Percentiles rank a stretch among this genome's conserved stretches.
phyloP scores from a whole-genome alignment of 345 rosid species.

The rapeseed (Brassica napus) region DNA sequence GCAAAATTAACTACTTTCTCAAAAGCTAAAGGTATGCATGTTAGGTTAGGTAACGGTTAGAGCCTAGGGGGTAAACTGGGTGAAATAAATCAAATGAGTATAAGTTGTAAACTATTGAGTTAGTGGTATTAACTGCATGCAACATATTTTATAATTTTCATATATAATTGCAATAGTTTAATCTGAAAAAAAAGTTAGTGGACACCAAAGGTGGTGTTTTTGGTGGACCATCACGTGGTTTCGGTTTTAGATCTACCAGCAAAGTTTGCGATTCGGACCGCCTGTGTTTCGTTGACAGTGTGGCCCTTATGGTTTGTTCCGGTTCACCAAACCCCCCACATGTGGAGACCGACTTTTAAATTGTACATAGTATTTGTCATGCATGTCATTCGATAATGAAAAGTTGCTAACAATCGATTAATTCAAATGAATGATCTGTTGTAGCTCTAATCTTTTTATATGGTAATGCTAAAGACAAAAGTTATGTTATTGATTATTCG shows the following conservation, averaged over 20 bases:
- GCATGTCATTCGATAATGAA: not conserved
- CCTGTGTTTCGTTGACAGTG: not conserved
- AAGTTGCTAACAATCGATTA: not conserved
- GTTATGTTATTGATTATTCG: constrained; percentile 4
- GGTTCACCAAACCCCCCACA: constrained; percentile 25
- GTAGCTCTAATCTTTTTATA: not conserved
- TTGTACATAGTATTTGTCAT: not conserved
- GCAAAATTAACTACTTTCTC: not conserved
- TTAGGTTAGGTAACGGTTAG: constrained; percentile 38
- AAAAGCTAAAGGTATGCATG: not conserved
- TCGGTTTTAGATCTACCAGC: constrained; percentile 16
- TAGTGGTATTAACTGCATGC: constrained; percentile 10
- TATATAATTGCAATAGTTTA: not conserved
- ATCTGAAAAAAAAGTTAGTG: not conserved
- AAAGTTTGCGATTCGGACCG: not conserved
- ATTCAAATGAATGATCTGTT: not conserved
- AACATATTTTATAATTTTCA: not conserved
- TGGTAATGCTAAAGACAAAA: not conserved
- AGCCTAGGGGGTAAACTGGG: constrained; percentile 1
- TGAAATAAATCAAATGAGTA: not conserved
- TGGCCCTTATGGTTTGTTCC: constrained; percentile 9
- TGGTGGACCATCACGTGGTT: constrained; percentile 20
- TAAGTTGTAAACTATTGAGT: not conserved
- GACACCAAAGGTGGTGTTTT: not conserved
- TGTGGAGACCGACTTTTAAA: not conserved